Evolutionary conservation across 495 filamentous ascomycete species (phyloP).

Genomic region (Neurospora sp.): DNA sequence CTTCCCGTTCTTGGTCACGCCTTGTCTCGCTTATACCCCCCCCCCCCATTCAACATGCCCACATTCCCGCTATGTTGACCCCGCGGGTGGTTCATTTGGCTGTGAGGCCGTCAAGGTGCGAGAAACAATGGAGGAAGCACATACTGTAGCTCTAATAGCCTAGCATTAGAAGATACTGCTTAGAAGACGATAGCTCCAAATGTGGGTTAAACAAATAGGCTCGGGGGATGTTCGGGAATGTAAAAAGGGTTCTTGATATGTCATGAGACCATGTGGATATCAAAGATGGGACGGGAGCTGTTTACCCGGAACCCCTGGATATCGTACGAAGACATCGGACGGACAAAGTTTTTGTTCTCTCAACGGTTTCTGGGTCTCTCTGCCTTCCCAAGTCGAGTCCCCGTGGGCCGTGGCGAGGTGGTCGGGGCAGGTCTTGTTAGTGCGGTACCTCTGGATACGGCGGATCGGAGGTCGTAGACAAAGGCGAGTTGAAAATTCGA

Average conservation of each 20-base stretch:
- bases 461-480: background rate
- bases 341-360: background rate
- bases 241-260: background rate
- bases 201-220: background rate
- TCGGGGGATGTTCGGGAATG: background rate
- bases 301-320: background rate
- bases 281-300: background rate
- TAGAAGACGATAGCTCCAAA: no score
- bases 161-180: no score
- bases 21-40: background rate
- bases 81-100: background rate
- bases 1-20: background rate
- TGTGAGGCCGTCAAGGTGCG: background rate
- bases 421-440: background rate
- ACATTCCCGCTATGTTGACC: background rate
- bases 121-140: background rate
- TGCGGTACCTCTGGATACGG: background rate
- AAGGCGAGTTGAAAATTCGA: slow-evolving; percentile 16
- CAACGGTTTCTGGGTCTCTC: background rate
- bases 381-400: background rate
- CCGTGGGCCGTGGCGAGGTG: background rate
- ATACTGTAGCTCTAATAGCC: no score
- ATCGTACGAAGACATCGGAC: background rate
- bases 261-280: background rate
- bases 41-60: background rate